Percentiles rank a stretch among this genome's conserved stretches.
phyloP scores from a whole-genome alignment of 345 rosid species.

The Rhodamnia rubescens region DNA sequence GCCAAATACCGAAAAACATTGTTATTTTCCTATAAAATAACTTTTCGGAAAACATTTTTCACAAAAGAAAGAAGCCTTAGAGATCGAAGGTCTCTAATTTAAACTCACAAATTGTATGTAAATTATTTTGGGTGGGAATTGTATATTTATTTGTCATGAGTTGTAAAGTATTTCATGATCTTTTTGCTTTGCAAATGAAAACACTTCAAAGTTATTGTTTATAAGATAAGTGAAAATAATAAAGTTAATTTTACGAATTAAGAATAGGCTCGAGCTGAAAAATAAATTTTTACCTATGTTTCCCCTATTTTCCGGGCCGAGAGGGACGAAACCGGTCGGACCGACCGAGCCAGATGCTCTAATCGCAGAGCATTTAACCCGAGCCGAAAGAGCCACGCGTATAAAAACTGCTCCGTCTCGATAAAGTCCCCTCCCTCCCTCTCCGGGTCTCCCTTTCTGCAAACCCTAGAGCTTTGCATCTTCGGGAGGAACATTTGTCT shows the following conservation, averaged over 20 bases:
- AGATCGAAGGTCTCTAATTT: not conserved
- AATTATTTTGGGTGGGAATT: not conserved
- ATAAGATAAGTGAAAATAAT: not conserved
- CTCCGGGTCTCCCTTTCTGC: not conserved
- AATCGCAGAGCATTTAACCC: not conserved
- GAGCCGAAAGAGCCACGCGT: not conserved
- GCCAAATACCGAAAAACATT: too few species aligned
- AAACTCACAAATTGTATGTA: not conserved
- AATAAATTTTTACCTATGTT: not conserved
- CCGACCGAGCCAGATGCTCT: not conserved
- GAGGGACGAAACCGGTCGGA: not conserved
- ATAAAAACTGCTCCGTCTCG: not conserved
- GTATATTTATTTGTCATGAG: not conserved
- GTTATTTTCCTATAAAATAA: too few species aligned
- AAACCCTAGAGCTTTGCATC: not conserved
- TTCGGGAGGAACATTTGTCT: not conserved
- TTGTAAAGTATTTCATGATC: not conserved
- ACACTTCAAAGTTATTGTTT: not conserved
- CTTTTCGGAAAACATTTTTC: too few species aligned
- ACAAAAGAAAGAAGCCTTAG: not conserved
- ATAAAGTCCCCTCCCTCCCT: accelerated
- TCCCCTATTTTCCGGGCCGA: not conserved
- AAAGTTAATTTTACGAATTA: not conserved
- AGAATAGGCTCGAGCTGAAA: not conserved
- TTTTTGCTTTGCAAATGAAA: not conserved